Evolutionary conservation across 2,329 filamentous ascomycete species (phyloP), one percentile per base, ranked within the genome.

Genomic region (Botrytis paeoniae): DNA sequence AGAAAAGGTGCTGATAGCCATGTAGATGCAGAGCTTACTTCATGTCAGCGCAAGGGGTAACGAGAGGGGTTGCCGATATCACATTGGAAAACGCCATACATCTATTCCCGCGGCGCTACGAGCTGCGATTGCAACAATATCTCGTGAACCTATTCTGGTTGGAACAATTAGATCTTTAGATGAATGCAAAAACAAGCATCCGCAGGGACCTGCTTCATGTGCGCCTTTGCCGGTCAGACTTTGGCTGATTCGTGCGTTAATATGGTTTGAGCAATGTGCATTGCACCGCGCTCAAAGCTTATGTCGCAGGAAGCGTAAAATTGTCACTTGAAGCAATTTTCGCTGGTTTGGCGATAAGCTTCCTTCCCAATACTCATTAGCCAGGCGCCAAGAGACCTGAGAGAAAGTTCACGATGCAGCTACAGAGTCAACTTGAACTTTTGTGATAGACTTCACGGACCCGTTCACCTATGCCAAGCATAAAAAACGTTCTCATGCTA

Each of bases 221-320:
- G 35, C 25, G 10, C 14, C n/a, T 35, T 37, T 35, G 51, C 14
- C 20, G n/a, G 45, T 60, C 22, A 41, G 32, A 29, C 8, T 22
- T 59, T 60, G 41, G 37, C 48, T 64, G 57, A 61, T 45, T 60
- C 41, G 68, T 61, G 68, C 41, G 41, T 45, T 41, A 39, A 41
- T 61, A 29, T 29, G 9, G 25, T n/a, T 59, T 29, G n/a, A 48
- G 16, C 39, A 7, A 29, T 29, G 51, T 71, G n/a, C 25, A 32
- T 39, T 54, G 69, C 45, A 54, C 39, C 57, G 20, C 32, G 37
- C 16, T 20, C n/a, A 60, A 70, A 39, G 18, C 14, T 51, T 22
- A 29, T 37, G 8, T 59, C 25, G 6, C 20, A 18, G 22, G 3
- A 32, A 57, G 25, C 39, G 48, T 39, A 32, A 8, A 41, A 16